Base-by-base conservation (phyloP, 306 rosid species). In the Vigna hirtella region DNA sequence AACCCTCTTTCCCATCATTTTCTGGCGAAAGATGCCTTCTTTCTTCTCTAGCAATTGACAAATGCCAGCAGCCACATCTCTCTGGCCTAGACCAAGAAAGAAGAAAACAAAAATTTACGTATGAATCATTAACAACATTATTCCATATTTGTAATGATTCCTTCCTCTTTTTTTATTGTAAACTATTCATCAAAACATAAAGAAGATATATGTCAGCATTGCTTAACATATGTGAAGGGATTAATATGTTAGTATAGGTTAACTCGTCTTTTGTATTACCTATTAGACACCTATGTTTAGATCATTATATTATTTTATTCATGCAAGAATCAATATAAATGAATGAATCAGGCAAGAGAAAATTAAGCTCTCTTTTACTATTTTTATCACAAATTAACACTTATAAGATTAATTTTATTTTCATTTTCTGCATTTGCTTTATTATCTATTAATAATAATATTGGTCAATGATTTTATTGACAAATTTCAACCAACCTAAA, bases 1-100 rank as follows among this genome's bases (percentile, higher is more conserved):
- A 79, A 95, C 98, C 80, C 98, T 89, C 90, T 95, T 95, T 51
- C 98, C 98, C 98, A 95, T 95, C 98, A 95, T 95, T 86, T 95
- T 95, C 87, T 95, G 98, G 66, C 98, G 97, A 79, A 95, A 95
- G 73, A 95, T 72, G 77, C 98, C 98, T 77, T 91, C 98, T 83
- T 95, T 95, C 90, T 95, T 95, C 81, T 95, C 98, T 82, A 95
- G 83, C 85, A 95, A 78, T 86, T 95, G 98, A 85, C 91, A 85
- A 83, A 92, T 89, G 63, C 98, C 98, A 66, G 89, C 45, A 72
- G 86, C 75, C 17, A 52, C 84, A 22, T 88, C 91, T 82, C 58
- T 85, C 87, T 83, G 76, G 57, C 84, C 91, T 84, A 52, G 86
- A 79, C 76, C 95, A 88, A 66, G 64, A 64, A 80, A 70, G 16